These are phyloP conservation scores for Teunomyces stri DNA, from an alignment of 805 yeast genomes.

Conservation along the genomic window DNA sequence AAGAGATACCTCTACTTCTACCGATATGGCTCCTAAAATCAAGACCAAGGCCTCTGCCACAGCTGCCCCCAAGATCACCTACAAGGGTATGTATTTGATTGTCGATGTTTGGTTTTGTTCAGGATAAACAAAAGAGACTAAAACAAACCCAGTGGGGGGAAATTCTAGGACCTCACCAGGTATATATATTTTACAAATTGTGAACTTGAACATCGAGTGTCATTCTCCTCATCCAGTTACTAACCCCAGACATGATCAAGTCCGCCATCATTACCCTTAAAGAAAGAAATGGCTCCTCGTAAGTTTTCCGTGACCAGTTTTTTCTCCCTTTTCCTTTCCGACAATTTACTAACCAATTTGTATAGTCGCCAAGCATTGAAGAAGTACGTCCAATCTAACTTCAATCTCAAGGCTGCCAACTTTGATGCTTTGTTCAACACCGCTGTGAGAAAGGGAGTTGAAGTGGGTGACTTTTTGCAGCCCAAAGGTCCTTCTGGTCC, in stretches of 20 bases:
- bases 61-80: constrained; percentile 36
- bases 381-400: constrained; percentile 70
- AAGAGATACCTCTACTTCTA: background rate
- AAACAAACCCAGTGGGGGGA: background rate
- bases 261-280: constrained; percentile 69
- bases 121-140: background rate
- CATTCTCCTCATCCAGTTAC: constrained; percentile 4
- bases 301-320: constrained; percentile 26
- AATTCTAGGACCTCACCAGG: too few relatives aligned
- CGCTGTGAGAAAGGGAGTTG: constrained; percentile 80
- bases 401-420: constrained; percentile 54
- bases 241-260: constrained; percentile 53
- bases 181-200: too few relatives aligned
- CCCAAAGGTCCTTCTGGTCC: constrained; percentile 93
- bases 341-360: constrained; percentile 15
- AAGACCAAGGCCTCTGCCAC: constrained; percentile 19
- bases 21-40: constrained; percentile 35
- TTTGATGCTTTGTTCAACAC: constrained; percentile 75
- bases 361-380: constrained; percentile 82
- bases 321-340: constrained; percentile 2
- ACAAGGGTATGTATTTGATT: constrained; percentile 43
- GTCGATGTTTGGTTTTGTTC: background rate
- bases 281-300: constrained; percentile 78
- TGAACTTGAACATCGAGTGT: background rate
- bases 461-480: constrained; percentile 70